phyloP scores from a whole-genome alignment of 495 filamentous ascomycete species.

The Astrothelium macrocarpum region DNA sequence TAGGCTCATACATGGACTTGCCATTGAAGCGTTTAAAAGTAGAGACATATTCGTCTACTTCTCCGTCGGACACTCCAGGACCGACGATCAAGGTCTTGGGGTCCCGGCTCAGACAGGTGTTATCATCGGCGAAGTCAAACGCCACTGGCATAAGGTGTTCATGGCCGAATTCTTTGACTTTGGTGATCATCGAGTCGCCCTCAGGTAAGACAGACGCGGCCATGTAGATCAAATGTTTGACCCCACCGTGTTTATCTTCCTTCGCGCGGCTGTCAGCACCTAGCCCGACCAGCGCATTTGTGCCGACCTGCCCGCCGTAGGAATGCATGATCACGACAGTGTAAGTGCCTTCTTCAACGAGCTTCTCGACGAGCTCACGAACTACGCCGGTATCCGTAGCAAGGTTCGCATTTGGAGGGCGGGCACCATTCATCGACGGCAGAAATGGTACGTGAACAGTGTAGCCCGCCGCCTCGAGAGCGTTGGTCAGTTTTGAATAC shows the following conservation, averaged over 20 bases:
- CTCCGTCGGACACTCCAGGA: background rate
- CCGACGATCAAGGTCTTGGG: conserved; percentile 17
- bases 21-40: conserved; percentile 31
- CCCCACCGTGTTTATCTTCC: conserved; percentile 16
- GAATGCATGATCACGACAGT: conserved; percentile 32
- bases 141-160: conserved; percentile 25
- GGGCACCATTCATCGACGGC: conserved; percentile 19
- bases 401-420: conserved; percentile 23
- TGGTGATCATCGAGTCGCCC: conserved; percentile 23
- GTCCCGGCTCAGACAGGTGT: conserved; percentile 20
- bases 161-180: conserved; percentile 26
- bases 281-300: conserved; percentile 26
- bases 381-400: conserved; percentile 21
- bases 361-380: conserved; percentile 22
- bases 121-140: conserved; percentile 29
- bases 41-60: conserved; percentile 16
- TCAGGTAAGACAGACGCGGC: conserved; percentile 22
- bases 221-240: conserved; percentile 31
- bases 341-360: conserved; percentile 20
- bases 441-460: conserved; percentile 28
- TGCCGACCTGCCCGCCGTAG: conserved; percentile 30
- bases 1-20: conserved; percentile 18
- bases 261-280: conserved; percentile 8
- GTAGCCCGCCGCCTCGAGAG: conserved; percentile 23
- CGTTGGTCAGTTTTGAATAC: conserved; percentile 26